Conservation (phyloP, 768 basidiomycete genomes). For the Strobilomyces confusus region DNA sequence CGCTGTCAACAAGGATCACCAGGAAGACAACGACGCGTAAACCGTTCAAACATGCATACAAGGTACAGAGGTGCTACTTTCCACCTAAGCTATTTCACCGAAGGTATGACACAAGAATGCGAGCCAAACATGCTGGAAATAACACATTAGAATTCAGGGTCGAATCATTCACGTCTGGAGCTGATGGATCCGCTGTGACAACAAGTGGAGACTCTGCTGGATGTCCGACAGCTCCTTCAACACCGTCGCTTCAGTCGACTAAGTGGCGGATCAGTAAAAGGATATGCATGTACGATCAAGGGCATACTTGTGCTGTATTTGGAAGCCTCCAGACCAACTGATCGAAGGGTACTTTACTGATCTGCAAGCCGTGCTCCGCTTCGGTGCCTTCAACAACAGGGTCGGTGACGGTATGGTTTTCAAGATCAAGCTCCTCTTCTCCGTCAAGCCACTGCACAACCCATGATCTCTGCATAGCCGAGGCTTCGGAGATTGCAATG, state of each 20-base stretch:
- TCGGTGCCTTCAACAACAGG: conserved; percentile 58
- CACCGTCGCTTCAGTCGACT: conserved; percentile 72
- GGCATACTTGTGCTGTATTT: conserved; percentile 61
- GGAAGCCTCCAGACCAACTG: conserved; percentile 72
- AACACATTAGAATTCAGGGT: not conserved
- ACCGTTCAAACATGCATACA: not conserved
- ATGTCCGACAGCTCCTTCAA: conserved; percentile 59
- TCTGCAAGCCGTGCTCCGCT: conserved; percentile 51
- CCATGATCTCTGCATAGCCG: conserved; percentile 57
- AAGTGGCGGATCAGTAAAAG: conserved; percentile 5
- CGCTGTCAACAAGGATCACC: not conserved
- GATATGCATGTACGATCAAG: not conserved
- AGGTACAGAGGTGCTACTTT: not conserved
- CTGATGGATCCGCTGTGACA: conserved; percentile 36
- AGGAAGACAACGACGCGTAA: conserved; percentile 5
- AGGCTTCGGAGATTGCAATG: conserved; percentile 72
- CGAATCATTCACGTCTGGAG: conserved; percentile 14
- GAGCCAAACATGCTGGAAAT: not conserved
- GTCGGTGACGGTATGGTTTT: conserved; percentile 50
- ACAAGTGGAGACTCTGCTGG: conserved; percentile 38
- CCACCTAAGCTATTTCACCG: not conserved
- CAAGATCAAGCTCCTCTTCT: conserved; percentile 54
- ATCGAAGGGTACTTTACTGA: conserved; percentile 66
- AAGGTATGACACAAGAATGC: not conserved
- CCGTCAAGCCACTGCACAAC: conserved; percentile 63